phyloP scores from a whole-genome alignment of 495 filamentous ascomycete genomes.

The Tuber melanosporum region DNA sequence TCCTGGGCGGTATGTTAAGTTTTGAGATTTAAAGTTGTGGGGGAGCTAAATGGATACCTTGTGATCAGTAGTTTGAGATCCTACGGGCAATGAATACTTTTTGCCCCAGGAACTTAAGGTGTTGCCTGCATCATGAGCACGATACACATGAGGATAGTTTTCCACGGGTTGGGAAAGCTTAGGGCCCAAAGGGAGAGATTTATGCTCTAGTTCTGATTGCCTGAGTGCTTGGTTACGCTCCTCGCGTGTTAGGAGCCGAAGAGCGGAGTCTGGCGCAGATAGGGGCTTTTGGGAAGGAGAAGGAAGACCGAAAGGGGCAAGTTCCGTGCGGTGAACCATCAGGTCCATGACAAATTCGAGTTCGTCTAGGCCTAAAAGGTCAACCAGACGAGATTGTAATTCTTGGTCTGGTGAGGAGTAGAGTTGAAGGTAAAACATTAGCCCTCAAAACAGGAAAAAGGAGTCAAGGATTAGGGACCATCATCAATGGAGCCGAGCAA shows the following conservation, averaged over 20 bases:
- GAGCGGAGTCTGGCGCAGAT: constrained; percentile 50
- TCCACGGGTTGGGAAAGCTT: constrained; percentile 45
- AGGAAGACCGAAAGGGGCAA: constrained; percentile 44
- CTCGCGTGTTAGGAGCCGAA: constrained; percentile 61
- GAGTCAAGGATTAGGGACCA: constrained; percentile 55
- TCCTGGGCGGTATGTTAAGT: constrained; percentile 41
- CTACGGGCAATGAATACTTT: constrained; percentile 67
- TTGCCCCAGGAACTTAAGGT: constrained; percentile 66
- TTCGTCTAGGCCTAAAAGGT: constrained; percentile 87
- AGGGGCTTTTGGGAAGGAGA: constrained; percentile 14
- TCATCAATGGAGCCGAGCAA: constrained; percentile 64
- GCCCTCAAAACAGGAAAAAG: constrained; percentile 59
- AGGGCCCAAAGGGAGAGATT: constrained; percentile 61
- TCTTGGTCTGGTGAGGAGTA: constrained; percentile 60
- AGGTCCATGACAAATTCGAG: constrained; percentile 82
- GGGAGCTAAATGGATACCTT: constrained; percentile 35
- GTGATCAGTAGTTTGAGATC: constrained; percentile 56
- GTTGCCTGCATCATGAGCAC: constrained; percentile 71
- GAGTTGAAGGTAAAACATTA: constrained; percentile 47
- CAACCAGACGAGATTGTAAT: constrained; percentile 79
- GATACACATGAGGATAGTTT: constrained; percentile 90
- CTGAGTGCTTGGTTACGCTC: constrained; percentile 71
- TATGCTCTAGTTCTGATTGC: constrained; percentile 72
- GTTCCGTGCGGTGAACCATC: constrained; percentile 62
- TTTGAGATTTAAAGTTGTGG: neutral